Evolutionary conservation across 768 basidiomycete genomes (phyloP).

Genomic region (Thelephora ganbajun): DNA sequence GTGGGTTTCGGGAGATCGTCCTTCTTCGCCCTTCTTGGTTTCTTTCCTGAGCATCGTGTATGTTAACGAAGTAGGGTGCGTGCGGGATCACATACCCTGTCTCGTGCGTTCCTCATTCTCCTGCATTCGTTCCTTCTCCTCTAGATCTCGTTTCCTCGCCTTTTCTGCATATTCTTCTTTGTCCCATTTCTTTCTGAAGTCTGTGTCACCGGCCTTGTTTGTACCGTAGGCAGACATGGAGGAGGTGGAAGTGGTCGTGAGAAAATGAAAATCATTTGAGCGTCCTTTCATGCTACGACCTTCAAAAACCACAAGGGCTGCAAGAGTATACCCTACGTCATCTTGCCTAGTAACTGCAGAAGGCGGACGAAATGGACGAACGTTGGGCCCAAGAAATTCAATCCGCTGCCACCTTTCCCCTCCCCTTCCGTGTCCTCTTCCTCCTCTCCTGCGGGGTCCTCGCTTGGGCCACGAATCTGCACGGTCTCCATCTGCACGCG

Average conservation of each 20-base stretch:
- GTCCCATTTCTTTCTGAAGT: conserved; percentile 88
- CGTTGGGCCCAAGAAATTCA: conserved; percentile 25
- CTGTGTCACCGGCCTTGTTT: conserved; percentile 39
- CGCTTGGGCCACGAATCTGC: conserved; percentile 89
- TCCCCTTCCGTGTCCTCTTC: conserved; percentile 84
- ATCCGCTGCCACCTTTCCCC: conserved; percentile 53
- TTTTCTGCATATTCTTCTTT: conserved; percentile 81
- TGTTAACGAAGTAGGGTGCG: background rate
- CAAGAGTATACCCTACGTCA: no score
- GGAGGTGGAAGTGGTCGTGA: no score
- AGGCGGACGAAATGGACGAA: conserved; percentile 17
- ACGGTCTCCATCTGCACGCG: conserved; percentile 60
- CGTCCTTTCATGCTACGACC: no score
- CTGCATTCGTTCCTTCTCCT: conserved; percentile 71
- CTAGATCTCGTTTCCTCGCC: conserved; percentile 69
- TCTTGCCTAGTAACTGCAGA: background rate
- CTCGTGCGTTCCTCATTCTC: conserved; percentile 76
- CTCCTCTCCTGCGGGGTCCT: conserved; percentile 70
- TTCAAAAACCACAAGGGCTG: no score
- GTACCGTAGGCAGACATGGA: conserved; percentile 17
- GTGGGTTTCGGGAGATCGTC: conserved; percentile 89
- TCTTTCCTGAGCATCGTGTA: conserved; percentile 49
- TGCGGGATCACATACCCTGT: no score
- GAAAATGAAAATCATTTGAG: no score
- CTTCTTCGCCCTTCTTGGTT: conserved; percentile 50